Evolutionary conservation across 2,329 filamentous ascomycete species (phyloP), one percentile per base, ranked within the genome.

Genomic region (Ophiostoma populinum): DNA sequence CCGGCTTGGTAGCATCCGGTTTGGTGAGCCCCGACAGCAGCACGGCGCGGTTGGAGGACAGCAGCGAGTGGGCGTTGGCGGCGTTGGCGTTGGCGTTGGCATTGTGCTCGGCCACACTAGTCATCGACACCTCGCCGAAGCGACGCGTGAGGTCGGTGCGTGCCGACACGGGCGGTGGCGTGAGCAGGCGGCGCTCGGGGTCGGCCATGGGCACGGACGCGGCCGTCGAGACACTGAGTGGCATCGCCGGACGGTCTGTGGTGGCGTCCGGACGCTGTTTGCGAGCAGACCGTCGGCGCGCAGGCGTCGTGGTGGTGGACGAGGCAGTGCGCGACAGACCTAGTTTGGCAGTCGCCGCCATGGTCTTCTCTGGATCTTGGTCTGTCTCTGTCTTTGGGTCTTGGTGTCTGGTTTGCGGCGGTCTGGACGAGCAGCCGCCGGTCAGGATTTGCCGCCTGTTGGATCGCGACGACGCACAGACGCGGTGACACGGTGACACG

Each of bases 11-110:
- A 10, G 34, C 20, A 10, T 22, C 25, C 12, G 32, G 29, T 11
- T 38, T 34, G 7, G 40, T 27, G 18, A 42, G 37, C 1, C 41
- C 41, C 2, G 39, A 37, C 9, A 43, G 34, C 17, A 43, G 24
- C 13, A 43, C 41, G 35, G 36, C 37, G 5, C 41, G 39, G 34
- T 43, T 44, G 32, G 40, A 37, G 3, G 41, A 37, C 17, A 32
- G 41, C 12, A 43, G 38, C 20, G 38, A 32, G 12, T 24, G 27
- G 7, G 31, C 27, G n/a, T 7, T 31, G 30, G 30, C 21, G 21
- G 22, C 16, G 11, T 7, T 12, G 15, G 31, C 31, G 11, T 16
- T 9, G 16, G 13, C 13, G 30, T 24, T 25, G 12, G 15, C 20
- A 5, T 21, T 12, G 6, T 18, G 32, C 12, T 36, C 24, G 11